Evolutionary conservation across 441 rosid genomes (phyloP).

Genomic region (Bruguiera hainesii): DNA sequence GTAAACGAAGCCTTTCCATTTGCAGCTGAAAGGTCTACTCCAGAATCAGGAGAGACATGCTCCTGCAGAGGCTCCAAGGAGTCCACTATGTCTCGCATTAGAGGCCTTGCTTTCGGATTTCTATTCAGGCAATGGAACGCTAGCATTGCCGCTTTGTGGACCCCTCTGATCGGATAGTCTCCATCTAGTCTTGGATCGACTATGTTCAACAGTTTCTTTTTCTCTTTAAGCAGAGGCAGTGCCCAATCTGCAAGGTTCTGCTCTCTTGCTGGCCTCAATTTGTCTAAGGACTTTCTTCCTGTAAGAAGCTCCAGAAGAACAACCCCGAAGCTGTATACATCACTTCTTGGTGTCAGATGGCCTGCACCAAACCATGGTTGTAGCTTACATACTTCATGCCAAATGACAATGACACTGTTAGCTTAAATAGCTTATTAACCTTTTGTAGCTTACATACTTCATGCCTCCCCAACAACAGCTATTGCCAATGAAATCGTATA

Average conservation of each 20-base stretch:
- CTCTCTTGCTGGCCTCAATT: conserved; percentile 72
- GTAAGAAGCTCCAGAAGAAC: conserved; percentile 30
- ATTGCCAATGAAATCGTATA: no score
- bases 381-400: no score
- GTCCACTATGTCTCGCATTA: conserved; percentile 94
- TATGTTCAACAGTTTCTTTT: conserved; percentile 72
- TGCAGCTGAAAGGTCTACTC: conserved; percentile 18
- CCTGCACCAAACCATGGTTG: neutral
- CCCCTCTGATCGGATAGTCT: conserved; percentile 66
- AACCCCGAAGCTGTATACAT: conserved; percentile 29
- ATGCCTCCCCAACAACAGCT: no score
- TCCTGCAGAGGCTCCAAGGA: conserved; percentile 89
- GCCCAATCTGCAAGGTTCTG: conserved; percentile 94
- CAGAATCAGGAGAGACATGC: conserved; percentile 1
- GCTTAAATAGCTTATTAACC: no score
- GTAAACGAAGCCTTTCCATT: conserved; percentile 40
- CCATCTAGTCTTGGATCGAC: conserved; percentile 73
- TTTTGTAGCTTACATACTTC: no score
- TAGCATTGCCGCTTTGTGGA: conserved; percentile 87
- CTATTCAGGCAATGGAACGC: conserved; percentile 89
- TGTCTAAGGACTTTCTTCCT: conserved; percentile 85
- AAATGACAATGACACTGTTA: no score
- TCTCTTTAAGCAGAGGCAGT: conserved; percentile 78
- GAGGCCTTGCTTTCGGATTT: conserved; percentile 93
- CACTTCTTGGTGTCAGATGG: conserved; percentile 23